Evolutionary conservation across 352 stramenopile genomes (phyloP), one percentile per base, ranked within the genome.

Genomic region (Phytophthora multivora): DNA sequence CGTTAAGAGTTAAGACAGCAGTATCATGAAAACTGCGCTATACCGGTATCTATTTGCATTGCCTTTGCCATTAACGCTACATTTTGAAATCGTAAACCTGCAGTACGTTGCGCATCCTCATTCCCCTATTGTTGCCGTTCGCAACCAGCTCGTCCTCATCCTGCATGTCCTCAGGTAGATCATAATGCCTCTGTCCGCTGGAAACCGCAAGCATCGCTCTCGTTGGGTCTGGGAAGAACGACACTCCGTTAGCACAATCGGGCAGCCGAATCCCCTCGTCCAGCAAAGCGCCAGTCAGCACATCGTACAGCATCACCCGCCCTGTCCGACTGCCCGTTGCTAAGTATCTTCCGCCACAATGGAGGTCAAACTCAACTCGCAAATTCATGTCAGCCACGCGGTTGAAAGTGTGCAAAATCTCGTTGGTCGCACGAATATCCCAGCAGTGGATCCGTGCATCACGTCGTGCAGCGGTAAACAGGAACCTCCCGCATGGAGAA

Each of bases 391-490:
- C 77, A 4, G 75, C 73, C 3, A 79, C 62, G 9, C 86, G 73
- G 38, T 77, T 52, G 36, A 92, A 89, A 40, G 76, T 79, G 35
- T 88, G 63, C 21, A 91, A 53, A 57, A 91, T 87, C 51, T 86
- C 63, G 21, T 79, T 88, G 16, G 80, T 79, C 11, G 77, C 69
- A 35, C 90, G 86, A 16, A 97, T 84, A 67, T 97, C 90, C 86
- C 88, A 97, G 61, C 81, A 91, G n/a, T 92, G 77, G 35, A 97
- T 90, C 16, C 51, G 63, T 26, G 60, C 59, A 60, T 96, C 86
- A 7, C 79, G 76, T 13, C 90, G 77, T 8, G 85, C 83, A 45
- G 81, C 83, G 6, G 85, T 95, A 55, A 84, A 93, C 6, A 97
- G 61, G 26, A 83, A 88, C 9, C 69, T 70, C 0, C 88, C 90